phyloP scores from a whole-genome alignment of 2,329 filamentous ascomycete species.

The Helicocarpus griseus region DNA sequence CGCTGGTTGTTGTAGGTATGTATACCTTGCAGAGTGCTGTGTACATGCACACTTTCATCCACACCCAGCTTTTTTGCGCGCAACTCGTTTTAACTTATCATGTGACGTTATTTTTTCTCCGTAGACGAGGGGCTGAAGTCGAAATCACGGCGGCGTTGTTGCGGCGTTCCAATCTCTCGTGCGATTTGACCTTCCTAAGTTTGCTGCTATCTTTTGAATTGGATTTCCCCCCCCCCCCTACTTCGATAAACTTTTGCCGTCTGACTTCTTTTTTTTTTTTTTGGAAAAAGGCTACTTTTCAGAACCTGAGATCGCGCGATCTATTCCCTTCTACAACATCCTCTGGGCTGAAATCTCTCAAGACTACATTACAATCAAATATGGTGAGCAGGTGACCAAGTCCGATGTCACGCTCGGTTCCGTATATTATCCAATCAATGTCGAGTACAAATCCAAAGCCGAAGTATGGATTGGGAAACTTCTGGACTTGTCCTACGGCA shows the following conservation, averaged over 20 bases:
- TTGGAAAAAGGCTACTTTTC: slow-evolving; percentile 3
- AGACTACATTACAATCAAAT: slow-evolving; percentile 58
- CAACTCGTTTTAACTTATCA: background rate
- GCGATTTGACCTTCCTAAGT: slow-evolving; percentile 14
- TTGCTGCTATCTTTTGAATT: background rate
- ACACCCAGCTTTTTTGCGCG: background rate
- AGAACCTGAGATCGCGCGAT: slow-evolving; percentile 42
- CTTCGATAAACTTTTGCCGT: background rate
- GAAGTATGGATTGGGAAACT: slow-evolving; percentile 56
- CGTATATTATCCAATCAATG: slow-evolving; percentile 52
- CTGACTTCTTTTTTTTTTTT: background rate
- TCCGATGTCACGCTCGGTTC: slow-evolving; percentile 51
- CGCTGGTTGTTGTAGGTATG: slow-evolving; percentile 49
- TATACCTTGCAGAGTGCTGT: background rate
- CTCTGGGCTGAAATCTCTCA: slow-evolving; percentile 65
- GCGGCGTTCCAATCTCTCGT: slow-evolving; percentile 46
- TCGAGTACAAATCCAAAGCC: slow-evolving; percentile 40
- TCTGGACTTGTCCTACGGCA: slow-evolving; percentile 60
- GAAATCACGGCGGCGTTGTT: slow-evolving; percentile 43
- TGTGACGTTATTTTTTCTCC: background rate
- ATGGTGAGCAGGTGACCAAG: slow-evolving; percentile 54
- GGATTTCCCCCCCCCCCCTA: background rate
- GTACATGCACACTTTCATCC: background rate
- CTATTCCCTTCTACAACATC: slow-evolving; percentile 71
- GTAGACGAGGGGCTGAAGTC: slow-evolving; percentile 46